Conservation (phyloP, 306 rosid genomes). For the Cicer cuneatum region DNA sequence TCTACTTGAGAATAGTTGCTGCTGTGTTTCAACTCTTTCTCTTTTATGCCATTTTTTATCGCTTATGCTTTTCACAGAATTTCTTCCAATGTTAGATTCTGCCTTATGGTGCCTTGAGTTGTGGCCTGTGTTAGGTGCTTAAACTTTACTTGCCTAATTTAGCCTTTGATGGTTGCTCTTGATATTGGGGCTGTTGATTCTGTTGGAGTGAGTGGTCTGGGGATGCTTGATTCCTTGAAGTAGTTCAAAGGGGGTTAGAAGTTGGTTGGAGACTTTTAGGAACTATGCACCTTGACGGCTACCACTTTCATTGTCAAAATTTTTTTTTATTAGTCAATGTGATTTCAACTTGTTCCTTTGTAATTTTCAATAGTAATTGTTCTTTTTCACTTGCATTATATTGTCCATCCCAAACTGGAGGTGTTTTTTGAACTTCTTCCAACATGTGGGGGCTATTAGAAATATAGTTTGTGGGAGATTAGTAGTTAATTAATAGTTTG, state of each 20-base stretch:
- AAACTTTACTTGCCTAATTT: not conserved
- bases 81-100: not conserved
- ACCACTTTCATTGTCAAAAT: not conserved
- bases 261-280: not conserved
- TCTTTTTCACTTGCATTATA: not conserved
- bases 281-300: not conserved
- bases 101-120: not conserved
- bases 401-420: not conserved
- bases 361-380: not conserved
- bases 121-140: not conserved
- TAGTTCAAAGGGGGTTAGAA: slow-evolving; percentile 3
- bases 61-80: no score
- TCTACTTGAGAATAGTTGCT: no score
- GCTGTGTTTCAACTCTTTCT: no score
- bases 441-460: not conserved
- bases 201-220: not conserved
- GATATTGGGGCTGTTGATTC: not conserved
- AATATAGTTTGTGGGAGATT: not conserved
- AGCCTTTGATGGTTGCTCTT: not conserved
- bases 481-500: not conserved
- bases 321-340: not conserved
- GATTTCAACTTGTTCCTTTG: not conserved
- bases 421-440: not conserved
- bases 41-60: no score
- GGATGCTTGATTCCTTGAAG: not conserved